Base-by-base conservation (phyloP, 2,329 filamentous ascomycete genomes). In the Fusarium nelsonii region DNA sequence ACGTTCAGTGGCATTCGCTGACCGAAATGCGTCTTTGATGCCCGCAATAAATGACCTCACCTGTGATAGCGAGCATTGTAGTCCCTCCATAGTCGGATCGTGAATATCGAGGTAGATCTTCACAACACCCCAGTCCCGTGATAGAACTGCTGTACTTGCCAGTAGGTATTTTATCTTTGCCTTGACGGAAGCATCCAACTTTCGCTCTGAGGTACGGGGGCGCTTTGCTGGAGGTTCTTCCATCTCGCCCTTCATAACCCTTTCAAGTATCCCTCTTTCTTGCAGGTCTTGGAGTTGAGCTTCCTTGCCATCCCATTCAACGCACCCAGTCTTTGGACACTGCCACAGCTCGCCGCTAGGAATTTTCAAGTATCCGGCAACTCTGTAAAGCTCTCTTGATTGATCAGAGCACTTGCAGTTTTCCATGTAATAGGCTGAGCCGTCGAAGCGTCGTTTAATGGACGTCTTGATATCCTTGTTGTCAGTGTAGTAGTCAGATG, bases 1-100 rank as follows among this genome's bases (percentile, higher is more conserved):
- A 2, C 11, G 11, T 3, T 23, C 14, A 4, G 16, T 26, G 0
- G 32, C 15, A 7, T 26, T 9, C 0, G 16, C 5, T 0, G 2
- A 0, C 6, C 16, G 9, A 5, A 15, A 15, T 1, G 33, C 39
- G 0, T 4, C 16, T 34, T 49, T 32, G 1, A 23, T 1, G 1
- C 18, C 36, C 11, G 4, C 4, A n/a, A 49, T 15, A 2, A 36
- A 37, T 2, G 10, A 12, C 0, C 15, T 32, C 0, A 36, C 4
- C 16, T 15, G 2, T 4, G 11, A 49, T 2, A 49, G 32, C 7
- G 33, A 10, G 4, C 9, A 16, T 15, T 6, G 23, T 0, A 6
- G 11, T 4, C 33, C 15, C n/a, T 26, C 20, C 26, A 26, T 1
- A 1, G 46, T 36, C 7, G 16, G 5, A 0, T 26, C 20, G 1